Conservation (phyloP, 257 asterid genomes). For the Solanum microdontum region DNA sequence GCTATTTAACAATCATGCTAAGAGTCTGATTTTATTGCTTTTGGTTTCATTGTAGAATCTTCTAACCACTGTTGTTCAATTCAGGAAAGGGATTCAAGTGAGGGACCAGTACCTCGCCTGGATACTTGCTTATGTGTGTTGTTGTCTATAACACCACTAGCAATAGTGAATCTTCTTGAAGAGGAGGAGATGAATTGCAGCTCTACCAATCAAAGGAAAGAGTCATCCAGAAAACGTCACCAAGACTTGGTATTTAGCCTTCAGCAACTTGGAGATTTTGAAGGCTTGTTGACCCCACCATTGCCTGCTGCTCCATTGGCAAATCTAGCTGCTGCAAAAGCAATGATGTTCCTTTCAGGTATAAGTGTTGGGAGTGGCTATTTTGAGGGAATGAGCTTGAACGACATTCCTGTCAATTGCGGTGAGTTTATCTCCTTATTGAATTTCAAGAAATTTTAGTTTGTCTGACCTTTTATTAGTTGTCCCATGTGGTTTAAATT, state of each 20-base stretch:
- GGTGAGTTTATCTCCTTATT: constrained; percentile 44
- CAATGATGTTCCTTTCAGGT: constrained; percentile 87
- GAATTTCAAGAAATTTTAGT: background rate
- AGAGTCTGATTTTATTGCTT: background rate
- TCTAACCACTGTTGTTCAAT: constrained; percentile 4
- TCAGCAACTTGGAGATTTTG: constrained; percentile 75
- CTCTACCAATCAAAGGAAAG: constrained; percentile 30
- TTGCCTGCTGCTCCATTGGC: constrained; percentile 68
- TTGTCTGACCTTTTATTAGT: background rate
- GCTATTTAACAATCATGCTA: background rate
- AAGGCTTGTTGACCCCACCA: constrained; percentile 80
- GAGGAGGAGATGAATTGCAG: constrained; percentile 57
- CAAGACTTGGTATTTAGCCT: constrained; percentile 73
- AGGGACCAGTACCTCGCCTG: constrained; percentile 87
- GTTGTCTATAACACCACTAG: constrained; percentile 67
- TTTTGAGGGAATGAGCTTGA: constrained; percentile 76
- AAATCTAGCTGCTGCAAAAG: constrained; percentile 93
- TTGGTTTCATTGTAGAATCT: constrained; percentile 2
- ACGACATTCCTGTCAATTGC: constrained; percentile 65
- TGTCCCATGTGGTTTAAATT: background rate
- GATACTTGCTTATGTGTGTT: constrained; percentile 90
- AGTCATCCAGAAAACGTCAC: constrained; percentile 43
- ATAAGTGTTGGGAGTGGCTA: constrained; percentile 60
- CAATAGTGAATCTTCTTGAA: constrained; percentile 69
- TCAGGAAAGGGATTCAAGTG: constrained; percentile 89